Conservation (phyloP, 2,329 filamentous ascomycete species). For the Bertia moriformis region DNA sequence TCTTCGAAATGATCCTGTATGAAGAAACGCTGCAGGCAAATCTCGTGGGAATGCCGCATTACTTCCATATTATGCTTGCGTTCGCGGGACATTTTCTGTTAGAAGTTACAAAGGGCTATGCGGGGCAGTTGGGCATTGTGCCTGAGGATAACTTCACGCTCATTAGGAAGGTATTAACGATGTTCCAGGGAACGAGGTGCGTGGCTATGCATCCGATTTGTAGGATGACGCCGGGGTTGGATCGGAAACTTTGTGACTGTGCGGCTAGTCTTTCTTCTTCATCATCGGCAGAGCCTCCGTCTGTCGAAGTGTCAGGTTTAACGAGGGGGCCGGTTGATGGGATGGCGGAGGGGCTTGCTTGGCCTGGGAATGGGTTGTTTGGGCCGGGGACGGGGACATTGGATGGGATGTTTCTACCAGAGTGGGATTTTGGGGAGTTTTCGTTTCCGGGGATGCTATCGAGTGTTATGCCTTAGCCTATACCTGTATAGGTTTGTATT, state of each 20-base stretch:
- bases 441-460: not conserved
- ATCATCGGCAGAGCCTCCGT: not conserved
- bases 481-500: too few species aligned
- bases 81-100: not conserved
- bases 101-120: not conserved
- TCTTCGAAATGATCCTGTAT: not conserved
- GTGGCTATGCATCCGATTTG: not conserved
- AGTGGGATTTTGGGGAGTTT: not conserved
- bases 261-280: not conserved
- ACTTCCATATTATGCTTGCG: not conserved
- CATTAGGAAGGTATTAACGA: not conserved
- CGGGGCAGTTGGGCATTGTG: not conserved
- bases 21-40: not conserved
- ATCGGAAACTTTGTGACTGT: not conserved
- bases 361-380: not conserved
- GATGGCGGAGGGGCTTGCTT: too few species aligned
- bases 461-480: not conserved
- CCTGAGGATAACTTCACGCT: not conserved
- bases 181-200: not conserved
- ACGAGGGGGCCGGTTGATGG: not conserved
- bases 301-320: not conserved
- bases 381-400: not conserved
- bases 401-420: not conserved
- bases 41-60: not conserved
- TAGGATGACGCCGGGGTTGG: not conserved